phyloP scores from a whole-genome alignment of 257 asterid species.

The Solanum sitiens region DNA sequence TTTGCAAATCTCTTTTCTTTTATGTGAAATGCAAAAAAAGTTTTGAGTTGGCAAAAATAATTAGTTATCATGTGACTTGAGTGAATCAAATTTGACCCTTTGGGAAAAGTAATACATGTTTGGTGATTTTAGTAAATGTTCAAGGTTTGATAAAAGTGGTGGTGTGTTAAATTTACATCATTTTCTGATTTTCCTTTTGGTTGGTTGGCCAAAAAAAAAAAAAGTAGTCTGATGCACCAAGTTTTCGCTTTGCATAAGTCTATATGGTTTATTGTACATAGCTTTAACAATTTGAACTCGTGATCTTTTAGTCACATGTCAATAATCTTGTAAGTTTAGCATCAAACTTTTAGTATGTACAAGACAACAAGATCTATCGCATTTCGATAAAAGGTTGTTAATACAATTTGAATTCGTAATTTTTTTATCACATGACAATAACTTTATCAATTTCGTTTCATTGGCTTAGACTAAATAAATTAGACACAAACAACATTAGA shows the following conservation, averaged over 20 bases:
- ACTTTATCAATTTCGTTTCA: not conserved
- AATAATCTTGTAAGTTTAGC: no score
- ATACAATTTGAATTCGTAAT: no score
- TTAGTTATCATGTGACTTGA: not conserved
- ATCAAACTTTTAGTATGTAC: not conserved
- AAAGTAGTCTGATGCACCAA: not conserved
- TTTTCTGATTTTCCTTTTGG: not conserved
- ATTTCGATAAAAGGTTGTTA: no score
- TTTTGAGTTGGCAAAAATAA: not conserved
- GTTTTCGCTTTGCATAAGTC: not conserved
- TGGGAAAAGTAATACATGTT: not conserved
- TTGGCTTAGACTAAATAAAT: not conserved
- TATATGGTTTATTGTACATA: not conserved
- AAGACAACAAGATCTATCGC: not conserved
- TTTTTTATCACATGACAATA: not conserved
- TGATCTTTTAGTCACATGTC: not conserved
- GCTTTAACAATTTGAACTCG: rapidly evolving
- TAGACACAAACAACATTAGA: not conserved
- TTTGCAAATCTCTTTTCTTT: not conserved
- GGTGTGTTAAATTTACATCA: not conserved
- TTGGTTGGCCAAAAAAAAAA: not conserved
- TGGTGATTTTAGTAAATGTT: not conserved
- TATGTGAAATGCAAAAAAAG: not conserved
- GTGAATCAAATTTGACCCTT: not conserved
- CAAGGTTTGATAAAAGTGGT: not conserved